phyloP scores from a whole-genome alignment of 108 stramenopile species.

The Mediolabrus comicus region DNA sequence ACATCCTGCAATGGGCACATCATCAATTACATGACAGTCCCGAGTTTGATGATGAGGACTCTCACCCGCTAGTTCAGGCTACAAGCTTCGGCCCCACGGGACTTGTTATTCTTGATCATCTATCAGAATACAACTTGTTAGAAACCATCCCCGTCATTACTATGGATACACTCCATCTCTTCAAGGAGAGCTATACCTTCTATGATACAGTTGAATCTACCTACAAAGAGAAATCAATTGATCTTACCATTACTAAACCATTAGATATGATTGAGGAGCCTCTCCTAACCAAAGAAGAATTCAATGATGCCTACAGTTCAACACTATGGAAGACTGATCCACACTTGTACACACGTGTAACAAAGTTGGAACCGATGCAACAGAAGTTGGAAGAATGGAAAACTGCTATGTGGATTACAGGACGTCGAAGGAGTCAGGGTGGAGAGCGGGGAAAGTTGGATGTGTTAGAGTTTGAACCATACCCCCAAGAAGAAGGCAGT shows the following conservation, averaged over 20 bases:
- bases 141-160: conserved; percentile 40
- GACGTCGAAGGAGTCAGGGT: conserved; percentile 46
- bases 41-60: background rate
- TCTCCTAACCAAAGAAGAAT: conserved; percentile 6
- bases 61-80: conserved; percentile 32
- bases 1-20: conserved; percentile 28
- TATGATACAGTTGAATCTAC: conserved; percentile 23
- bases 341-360: conserved; percentile 33
- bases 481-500: background rate
- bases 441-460: conserved; percentile 36
- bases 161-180: conserved; percentile 52
- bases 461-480: conserved; percentile 43
- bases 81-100: conserved; percentile 53
- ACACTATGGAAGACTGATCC: conserved; percentile 39
- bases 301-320: conserved; percentile 24
- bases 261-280: background rate
- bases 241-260: conserved; percentile 21
- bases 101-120: conserved; percentile 37
- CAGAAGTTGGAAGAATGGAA: conserved; percentile 25
- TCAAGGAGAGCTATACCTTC: conserved; percentile 46
- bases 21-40: background rate
- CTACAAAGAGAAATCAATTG: background rate
- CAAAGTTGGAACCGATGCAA: conserved; percentile 45
- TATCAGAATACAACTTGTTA: conserved; percentile 23
- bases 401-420: conserved; percentile 53